These are phyloP conservation scores for Beauveria rudraprayagi DNA, from an alignment of 2,329 filamentous ascomycete genomes.

Conservation along the genomic window DNA sequence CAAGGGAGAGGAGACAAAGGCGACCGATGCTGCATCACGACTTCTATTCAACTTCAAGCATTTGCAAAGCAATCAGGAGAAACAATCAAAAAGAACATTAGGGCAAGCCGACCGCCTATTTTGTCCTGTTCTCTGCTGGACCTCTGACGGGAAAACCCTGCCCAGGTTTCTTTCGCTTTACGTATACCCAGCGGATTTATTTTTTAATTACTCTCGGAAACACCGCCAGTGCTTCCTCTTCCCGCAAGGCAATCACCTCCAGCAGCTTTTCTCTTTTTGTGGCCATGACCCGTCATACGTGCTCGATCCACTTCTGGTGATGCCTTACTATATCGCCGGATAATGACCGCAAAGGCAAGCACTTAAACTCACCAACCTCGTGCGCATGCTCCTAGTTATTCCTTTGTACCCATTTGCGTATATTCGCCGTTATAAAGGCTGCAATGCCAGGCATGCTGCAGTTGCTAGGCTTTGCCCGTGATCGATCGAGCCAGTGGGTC, in stretches of 20 bases:
- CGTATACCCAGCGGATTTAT: neutral
- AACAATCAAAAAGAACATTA: neutral
- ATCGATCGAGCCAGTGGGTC: neutral
- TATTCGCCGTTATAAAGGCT: neutral
- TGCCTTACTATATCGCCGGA: neutral
- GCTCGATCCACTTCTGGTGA: neutral
- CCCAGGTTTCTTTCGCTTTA: neutral
- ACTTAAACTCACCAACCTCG: neutral
- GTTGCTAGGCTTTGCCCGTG: neutral
- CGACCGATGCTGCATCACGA: neutral
- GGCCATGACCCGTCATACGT: neutral
- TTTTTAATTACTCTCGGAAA: neutral
- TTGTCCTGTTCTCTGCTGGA: neutral
- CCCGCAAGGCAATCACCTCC: neutral
- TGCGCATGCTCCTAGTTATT: neutral
- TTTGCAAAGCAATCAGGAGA: neutral
- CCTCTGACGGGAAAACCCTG: neutral
- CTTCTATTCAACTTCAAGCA: neutral
- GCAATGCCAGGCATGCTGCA: neutral
- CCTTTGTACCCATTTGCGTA: neutral
- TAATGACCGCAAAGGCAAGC: neutral
- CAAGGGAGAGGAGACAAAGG: neutral
- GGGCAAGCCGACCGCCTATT: neutral
- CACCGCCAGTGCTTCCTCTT: neutral
- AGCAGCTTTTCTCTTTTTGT: neutral